A percentile compares a stretch with the other conserved stretches of the same genome.
These are phyloP conservation scores for Tricholoma hemisulphureum DNA, from an alignment of 768 basidiomycete species.

Conservation along the genomic window DNA sequence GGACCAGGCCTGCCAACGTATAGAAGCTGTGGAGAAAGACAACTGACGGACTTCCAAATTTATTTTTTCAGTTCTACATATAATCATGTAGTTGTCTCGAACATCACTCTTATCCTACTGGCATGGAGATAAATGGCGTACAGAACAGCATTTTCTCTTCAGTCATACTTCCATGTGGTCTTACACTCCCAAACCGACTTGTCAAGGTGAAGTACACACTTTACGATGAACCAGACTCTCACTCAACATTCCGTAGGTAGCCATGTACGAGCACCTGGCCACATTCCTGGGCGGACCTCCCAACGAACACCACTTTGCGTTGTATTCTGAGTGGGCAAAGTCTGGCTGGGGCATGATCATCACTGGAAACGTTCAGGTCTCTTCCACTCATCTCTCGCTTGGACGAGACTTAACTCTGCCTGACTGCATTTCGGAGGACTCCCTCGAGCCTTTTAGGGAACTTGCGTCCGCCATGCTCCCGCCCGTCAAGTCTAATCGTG, in stretches of 20 bases:
- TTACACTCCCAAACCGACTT: conserved; percentile 45
- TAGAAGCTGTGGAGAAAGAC: background rate
- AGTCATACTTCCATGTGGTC: conserved; percentile 41
- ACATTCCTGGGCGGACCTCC: conserved; percentile 67
- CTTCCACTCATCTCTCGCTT: conserved; percentile 57
- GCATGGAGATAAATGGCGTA: conserved; percentile 1
- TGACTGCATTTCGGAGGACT: conserved; percentile 35
- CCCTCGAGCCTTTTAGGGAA: conserved; percentile 47
- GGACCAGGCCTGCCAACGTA: conserved; percentile 1
- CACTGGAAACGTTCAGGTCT: conserved; percentile 83
- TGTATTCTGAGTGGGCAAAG: conserved; percentile 76
- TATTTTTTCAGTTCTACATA: too few relatives aligned
- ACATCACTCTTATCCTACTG: background rate
- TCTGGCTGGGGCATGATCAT: conserved; percentile 86
- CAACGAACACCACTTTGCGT: conserved; percentile 53
- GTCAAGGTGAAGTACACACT: conserved; percentile 44
- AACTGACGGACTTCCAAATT: conserved; percentile 15
- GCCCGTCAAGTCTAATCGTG: conserved; percentile 6
- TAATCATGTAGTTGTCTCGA: background rate
- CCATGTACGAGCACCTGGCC: conserved; percentile 86
- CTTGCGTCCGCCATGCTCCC: conserved; percentile 55
- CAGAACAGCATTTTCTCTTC: conserved; percentile 20
- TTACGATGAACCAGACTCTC: background rate
- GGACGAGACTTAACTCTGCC: conserved; percentile 74
- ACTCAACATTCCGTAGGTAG: conserved; percentile 52